Conservation (phyloP, 106 monocot genomes). For the Apostasia ramifera region DNA sequence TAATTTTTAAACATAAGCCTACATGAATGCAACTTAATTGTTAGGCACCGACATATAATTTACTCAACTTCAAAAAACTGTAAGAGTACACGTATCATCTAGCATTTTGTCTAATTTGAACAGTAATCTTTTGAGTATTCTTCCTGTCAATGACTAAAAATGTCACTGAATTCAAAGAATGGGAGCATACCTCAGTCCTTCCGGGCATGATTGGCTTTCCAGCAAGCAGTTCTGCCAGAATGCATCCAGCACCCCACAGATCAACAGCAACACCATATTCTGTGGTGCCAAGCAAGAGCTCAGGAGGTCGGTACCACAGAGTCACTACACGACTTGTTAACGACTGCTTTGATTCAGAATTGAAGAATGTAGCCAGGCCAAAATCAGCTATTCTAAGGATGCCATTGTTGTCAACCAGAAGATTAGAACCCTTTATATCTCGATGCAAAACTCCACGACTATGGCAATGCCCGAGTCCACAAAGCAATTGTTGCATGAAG, state of each 20-base stretch:
- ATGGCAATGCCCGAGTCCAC: conserved; percentile 56
- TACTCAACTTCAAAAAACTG: no score
- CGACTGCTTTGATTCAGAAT: conserved; percentile 27
- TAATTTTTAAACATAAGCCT: no score
- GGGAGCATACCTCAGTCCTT: conserved; percentile 47
- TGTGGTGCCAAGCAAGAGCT: conserved; percentile 52
- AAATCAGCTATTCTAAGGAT: conserved; percentile 55
- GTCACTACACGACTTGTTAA: conserved; percentile 65
- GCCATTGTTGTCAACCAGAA: conserved; percentile 51
- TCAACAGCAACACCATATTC: conserved; percentile 54
- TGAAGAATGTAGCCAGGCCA: conserved; percentile 54
- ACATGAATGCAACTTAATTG: no score
- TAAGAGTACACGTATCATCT: no score
- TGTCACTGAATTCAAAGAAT: neutral
- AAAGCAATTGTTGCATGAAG: conserved; percentile 50
- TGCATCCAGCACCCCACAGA: conserved; percentile 65
- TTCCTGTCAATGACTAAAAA: neutral
- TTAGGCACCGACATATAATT: no score
- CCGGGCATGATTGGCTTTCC: conserved; percentile 68
- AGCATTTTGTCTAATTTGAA: no score
- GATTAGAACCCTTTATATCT: conserved; percentile 57
- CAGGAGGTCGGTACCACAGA: conserved; percentile 62
- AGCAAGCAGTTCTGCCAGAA: conserved; percentile 52
- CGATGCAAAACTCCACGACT: conserved; percentile 50
- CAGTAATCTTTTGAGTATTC: neutral